phyloP scores from a whole-genome alignment of 2,329 filamentous ascomycete genomes.

The Colletotrichum falcatum region DNA sequence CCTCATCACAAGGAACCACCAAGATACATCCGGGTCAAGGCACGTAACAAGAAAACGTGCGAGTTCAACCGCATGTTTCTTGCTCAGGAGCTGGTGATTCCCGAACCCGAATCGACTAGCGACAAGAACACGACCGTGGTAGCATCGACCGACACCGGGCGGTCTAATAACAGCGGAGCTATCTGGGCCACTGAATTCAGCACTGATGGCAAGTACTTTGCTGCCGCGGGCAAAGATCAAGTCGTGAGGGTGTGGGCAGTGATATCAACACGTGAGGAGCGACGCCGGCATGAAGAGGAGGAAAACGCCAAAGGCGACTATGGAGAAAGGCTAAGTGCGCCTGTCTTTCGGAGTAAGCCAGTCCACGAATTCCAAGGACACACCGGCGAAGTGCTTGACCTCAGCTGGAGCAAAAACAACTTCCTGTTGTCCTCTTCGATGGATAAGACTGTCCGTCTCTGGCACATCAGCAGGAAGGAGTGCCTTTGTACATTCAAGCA shows the following conservation, averaged over 20 bases:
- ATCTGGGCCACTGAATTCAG: conserved; percentile 96
- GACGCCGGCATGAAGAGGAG: conserved; percentile 78
- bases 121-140: conserved; percentile 54
- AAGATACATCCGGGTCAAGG: conserved; percentile 87
- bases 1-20: conserved; percentile 90
- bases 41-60: conserved; percentile 82
- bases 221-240: conserved; percentile 90
- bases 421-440: conserved; percentile 96
- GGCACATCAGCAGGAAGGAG: conserved; percentile 88
- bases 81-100: conserved; percentile 81
- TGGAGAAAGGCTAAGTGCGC: conserved; percentile 80
- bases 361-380: conserved; percentile 86
- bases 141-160: conserved; percentile 45
- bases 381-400: conserved; percentile 84
- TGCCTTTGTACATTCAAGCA: conserved; percentile 96
- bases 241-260: conserved; percentile 91
- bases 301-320: conserved; percentile 62
- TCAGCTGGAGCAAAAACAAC: conserved; percentile 99
- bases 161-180: conserved; percentile 63
- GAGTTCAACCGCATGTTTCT: conserved; percentile 92
- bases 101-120: conserved; percentile 6
- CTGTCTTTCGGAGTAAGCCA: conserved; percentile 87
- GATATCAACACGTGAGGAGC: conserved; percentile 83
- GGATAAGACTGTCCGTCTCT: conserved; percentile 96
- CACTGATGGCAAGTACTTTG: conserved; percentile 88